Evolutionary conservation across 257 asterid genomes (phyloP).

Genomic region (Ballota nigra): DNA sequence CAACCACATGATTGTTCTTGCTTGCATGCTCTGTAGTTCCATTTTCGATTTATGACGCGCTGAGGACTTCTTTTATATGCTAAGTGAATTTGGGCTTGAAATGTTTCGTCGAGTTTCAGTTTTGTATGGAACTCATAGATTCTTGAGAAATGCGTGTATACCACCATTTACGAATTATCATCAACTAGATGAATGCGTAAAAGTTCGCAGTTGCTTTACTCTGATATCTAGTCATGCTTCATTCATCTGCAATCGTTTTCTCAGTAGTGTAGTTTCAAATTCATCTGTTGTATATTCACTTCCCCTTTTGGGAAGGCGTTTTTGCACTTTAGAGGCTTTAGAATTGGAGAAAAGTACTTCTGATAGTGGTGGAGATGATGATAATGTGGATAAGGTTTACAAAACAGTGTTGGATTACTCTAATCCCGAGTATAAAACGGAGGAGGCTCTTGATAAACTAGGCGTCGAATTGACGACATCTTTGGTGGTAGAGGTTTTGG

Average conservation of each 20-base stretch:
- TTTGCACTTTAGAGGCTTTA: slow-evolving; percentile 39
- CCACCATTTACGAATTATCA: slow-evolving; percentile 16
- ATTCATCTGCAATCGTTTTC: background rate
- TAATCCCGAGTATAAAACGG: slow-evolving; percentile 71
- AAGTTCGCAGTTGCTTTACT: background rate
- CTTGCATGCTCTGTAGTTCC: background rate
- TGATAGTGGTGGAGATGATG: slow-evolving; percentile 20
- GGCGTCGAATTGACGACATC: slow-evolving; percentile 60
- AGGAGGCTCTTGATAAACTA: slow-evolving; percentile 62
- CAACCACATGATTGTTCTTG: slow-evolving; percentile 7
- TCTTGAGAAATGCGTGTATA: slow-evolving; percentile 21
- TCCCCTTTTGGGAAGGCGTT: slow-evolving; percentile 21
- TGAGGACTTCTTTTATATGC: background rate
- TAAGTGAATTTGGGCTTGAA: background rate
- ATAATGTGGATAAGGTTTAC: slow-evolving; percentile 46
- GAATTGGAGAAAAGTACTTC: slow-evolving; percentile 26
- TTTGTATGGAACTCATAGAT: slow-evolving; percentile 18
- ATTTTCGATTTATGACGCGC: background rate
- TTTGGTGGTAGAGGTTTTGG: slow-evolving; percentile 63
- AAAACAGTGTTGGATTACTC: slow-evolving; percentile 60
- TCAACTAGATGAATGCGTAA: slow-evolving; percentile 5
- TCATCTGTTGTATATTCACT: slow-evolving; percentile 4
- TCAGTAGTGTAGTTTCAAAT: slow-evolving; percentile 11
- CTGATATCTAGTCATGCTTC: background rate
- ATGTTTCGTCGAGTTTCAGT: slow-evolving; percentile 35